Conservation (phyloP, 169 alveolate species). For the Cytauxzoon felis region DNA sequence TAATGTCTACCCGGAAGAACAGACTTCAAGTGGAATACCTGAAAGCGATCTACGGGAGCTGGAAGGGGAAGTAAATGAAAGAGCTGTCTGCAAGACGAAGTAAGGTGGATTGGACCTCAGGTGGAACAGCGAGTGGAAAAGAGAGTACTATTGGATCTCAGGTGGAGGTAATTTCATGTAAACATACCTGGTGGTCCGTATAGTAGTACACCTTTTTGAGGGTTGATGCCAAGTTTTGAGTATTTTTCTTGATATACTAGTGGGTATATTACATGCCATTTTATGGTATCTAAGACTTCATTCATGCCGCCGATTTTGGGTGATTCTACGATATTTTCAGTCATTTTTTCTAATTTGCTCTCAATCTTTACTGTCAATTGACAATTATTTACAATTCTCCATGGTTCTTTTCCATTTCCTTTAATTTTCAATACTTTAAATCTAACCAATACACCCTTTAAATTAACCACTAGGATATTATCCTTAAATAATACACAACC, state of each 20-base stretch:
- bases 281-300: slow-evolving; percentile 16
- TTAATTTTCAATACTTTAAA: not conserved
- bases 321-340: not conserved
- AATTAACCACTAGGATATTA: slow-evolving; percentile 26
- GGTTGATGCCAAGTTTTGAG: slow-evolving; percentile 78
- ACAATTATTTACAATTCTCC: not conserved
- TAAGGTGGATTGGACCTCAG: too few relatives aligned
- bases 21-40: too few relatives aligned
- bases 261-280: slow-evolving; percentile 39
- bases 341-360: too few relatives aligned
- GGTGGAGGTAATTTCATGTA: not conserved
- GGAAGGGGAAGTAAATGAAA: too few relatives aligned
- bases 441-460: slow-evolving; percentile 26
- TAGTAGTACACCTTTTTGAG: slow-evolving; percentile 94
- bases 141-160: slow-evolving; percentile 97
- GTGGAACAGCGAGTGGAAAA: too few relatives aligned
- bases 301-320: slow-evolving; percentile 28
- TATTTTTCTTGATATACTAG: slow-evolving; percentile 20
- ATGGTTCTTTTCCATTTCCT: not conserved
- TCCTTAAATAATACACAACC: slow-evolving; percentile 16
- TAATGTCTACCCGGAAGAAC: slow-evolving; percentile 95
- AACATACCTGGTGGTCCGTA: slow-evolving; percentile 97
- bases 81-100: too few relatives aligned
- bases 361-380: not conserved
- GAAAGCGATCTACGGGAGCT: too few relatives aligned